phyloP scores from a whole-genome alignment of 2,329 filamentous ascomycete genomes.

The Cladosporium sp. region DNA sequence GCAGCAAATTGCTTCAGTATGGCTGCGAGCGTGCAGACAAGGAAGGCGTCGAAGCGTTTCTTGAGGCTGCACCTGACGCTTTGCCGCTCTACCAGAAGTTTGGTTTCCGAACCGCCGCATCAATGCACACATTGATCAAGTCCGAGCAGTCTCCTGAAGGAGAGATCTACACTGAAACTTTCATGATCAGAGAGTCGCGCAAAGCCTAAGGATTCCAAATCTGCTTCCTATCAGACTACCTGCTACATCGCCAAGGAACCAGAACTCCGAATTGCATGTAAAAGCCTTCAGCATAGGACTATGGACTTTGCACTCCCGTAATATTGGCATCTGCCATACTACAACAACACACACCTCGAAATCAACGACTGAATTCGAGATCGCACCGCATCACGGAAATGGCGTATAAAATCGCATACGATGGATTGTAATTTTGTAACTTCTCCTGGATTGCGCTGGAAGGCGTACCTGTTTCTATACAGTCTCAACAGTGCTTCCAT shows the following conservation, averaged over 20 bases:
- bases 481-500: neutral
- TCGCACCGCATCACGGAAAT: neutral
- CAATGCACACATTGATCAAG: constrained; percentile 31
- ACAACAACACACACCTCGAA: neutral
- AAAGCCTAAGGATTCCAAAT: neutral
- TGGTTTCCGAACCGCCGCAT: constrained; percentile 33
- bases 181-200: neutral
- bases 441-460: neutral
- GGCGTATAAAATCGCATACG: neutral
- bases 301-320: neutral
- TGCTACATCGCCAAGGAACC: neutral
- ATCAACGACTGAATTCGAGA: neutral
- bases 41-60: constrained; percentile 37
- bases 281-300: neutral
- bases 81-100: constrained; percentile 41
- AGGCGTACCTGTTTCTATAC: neutral
- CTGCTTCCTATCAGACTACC: neutral
- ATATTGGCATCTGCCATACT: neutral
- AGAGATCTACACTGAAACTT: constrained; percentile 8
- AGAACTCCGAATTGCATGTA: neutral
- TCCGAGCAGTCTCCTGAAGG: constrained; percentile 24
- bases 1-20: constrained; percentile 39
- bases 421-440: neutral
- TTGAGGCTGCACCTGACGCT: constrained; percentile 40
- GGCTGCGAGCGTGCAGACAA: constrained; percentile 41